Base-by-base conservation (phyloP, 2,329 filamentous ascomycete species). In the Alternaria gansuensis region DNA sequence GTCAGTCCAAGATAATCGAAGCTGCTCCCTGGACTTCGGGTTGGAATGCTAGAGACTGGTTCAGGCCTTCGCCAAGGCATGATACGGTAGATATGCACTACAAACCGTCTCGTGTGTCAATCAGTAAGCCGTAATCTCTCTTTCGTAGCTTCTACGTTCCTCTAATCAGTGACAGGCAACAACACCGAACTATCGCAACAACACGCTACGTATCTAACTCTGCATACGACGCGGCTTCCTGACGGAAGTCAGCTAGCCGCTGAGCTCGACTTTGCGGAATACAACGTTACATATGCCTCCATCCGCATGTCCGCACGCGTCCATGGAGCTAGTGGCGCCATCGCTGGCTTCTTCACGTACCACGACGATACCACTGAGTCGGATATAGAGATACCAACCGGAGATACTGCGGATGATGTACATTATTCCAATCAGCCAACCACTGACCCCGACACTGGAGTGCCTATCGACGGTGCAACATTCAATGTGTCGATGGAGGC, bases 291-390 rank as follows among this genome's bases (percentile, higher is more conserved):
- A n/a, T 51, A 53, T n/a, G 58, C 51, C 17, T 65, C 63, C 1
- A 46, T 63, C 7, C 54, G 60, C 49, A 57, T 65, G 40, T 46
- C 40, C 10, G 52, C 52, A 2, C 58, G 63, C 21, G 46, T 64
- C 2, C 58, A 52, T 21, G 59, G 62, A n/a, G 56, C 45, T 13
- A 44, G 48, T 8, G 62, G 62, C 17, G 59, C 56, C 11, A 29
- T 64, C 2, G 62, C 62, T 14, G 59, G 59, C 4, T 58, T 63
- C 45, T 63, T 63, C 39, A 64, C 59, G 3, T 64, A 64, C 48
- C 43, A 57, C 4, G 57, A 64, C 17, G 59, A 64, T 43, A 64
- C 56, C 0, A 6, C 10, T 5, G 62, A 64, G 49, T 64, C 62
- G 0, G 62, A 64, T 10, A 60, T 64, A 29, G 62, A 63, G 51